phyloP scores from a whole-genome alignment of 2,329 filamentous ascomycete genomes.

The Scleromitrula shiraiana region DNA sequence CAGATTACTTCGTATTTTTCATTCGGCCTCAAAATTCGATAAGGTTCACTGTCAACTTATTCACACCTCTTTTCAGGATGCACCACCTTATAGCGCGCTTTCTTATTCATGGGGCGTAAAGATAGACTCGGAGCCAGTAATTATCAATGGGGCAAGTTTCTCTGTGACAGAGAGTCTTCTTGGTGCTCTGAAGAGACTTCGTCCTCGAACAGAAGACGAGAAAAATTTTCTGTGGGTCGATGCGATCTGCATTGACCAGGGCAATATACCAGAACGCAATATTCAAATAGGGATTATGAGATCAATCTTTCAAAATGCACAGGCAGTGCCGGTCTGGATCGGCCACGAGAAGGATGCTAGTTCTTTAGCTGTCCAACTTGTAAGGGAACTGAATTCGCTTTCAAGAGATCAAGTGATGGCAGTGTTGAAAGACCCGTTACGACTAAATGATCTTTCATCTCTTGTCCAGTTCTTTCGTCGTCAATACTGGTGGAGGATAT shows the following conservation, averaged over 20 bases:
- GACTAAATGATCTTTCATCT: constrained; percentile 21
- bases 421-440: constrained; percentile 12
- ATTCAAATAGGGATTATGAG: constrained; percentile 21
- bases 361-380: constrained; percentile 14
- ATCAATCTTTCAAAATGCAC: constrained; percentile 20
- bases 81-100: constrained; percentile 21
- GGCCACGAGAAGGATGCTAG: constrained; percentile 12
- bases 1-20: constrained; percentile 13
- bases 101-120: constrained; percentile 22
- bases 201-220: constrained; percentile 9
- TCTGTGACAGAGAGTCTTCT: constrained; percentile 17
- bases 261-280: constrained; percentile 17
- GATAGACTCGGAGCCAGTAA: constrained; percentile 5
- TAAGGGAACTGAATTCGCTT: constrained; percentile 13
- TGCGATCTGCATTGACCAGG: constrained; percentile 23
- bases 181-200: constrained; percentile 18
- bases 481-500: constrained; percentile 34
- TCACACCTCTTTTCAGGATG: constrained; percentile 14
- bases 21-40: constrained; percentile 3
- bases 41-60: constrained; percentile 15
- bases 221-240: constrained; percentile 22
- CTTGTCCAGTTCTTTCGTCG: constrained; percentile 33
- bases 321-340: constrained; percentile 20
- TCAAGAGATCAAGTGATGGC: constrained; percentile 9
- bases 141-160: constrained; percentile 11